Base-by-base conservation (phyloP, 2,329 filamentous ascomycete genomes). In the Ceratocystis papillata region DNA sequence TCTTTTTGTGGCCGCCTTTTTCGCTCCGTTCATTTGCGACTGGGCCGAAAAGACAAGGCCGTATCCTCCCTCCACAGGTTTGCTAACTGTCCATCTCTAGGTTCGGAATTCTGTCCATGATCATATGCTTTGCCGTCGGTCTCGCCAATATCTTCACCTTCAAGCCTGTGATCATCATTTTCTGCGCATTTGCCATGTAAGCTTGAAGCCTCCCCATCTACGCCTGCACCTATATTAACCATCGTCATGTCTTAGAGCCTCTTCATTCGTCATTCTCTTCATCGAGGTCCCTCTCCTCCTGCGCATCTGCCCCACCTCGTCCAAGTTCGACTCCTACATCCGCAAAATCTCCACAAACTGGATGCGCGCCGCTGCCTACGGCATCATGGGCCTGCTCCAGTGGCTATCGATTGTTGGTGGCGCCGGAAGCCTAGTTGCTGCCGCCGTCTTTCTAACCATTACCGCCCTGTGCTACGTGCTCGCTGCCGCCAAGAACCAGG, bases 261-360 rank as follows among this genome's bases (percentile, higher is more conserved):
- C 82, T 62, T 82, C 85, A 15, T 84, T 91, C 71, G 72, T 92
- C 71, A 87, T 94, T 73, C 79, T 94, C 73, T 94, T 94, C 77
- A 82, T 93, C 73, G 89, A 99, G 76, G 87, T 99, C 20, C 94
- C 94, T 33, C 87, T 97, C 68, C 88, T 99, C 67, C 87, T 99
- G 69, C 89, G 94, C 77, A 96, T 99, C 79, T 99, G 94, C 80
- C 94, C 94, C 67, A 99, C 94, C 5, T 97, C 93, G 15, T 77
- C 87, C 70, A 86, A 83, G 70, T 99, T 99, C 78, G 94, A 99
- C 76, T 80, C 79, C 70, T 87, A 91, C 75, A 93, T 99, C 76
- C 91, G 93, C 77, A 87, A 84, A 73, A 89, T 99, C 80, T 90
- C 90, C 69, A 96, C 92, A 68, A 97, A 96, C 80, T 97, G 92